phyloP scores from a whole-genome alignment of 768 basidiomycete genomes.

The Stropharia rugosoannulata region DNA sequence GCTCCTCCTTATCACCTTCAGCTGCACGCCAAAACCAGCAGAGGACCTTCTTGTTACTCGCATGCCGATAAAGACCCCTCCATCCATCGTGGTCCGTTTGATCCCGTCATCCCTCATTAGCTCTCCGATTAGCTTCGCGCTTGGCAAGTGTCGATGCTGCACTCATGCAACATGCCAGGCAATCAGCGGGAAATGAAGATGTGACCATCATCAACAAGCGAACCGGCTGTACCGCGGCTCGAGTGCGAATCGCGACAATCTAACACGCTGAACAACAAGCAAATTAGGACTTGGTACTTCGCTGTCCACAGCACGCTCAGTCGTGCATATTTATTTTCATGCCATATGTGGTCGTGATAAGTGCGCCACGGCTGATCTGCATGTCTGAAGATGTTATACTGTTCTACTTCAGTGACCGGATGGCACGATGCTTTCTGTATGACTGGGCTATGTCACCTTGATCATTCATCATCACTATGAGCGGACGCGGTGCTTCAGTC shows the following conservation, averaged over 20 bases:
- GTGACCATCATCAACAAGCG: neutral
- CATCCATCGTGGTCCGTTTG: neutral
- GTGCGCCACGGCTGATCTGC: no score
- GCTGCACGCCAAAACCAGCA: neutral
- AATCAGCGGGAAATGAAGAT: neutral
- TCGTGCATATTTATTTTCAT: no score
- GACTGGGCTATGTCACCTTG: no score
- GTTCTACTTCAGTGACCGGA: no score
- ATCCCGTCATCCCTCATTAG: neutral
- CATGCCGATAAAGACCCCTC: neutral
- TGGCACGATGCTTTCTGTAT: no score
- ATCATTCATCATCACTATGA: no score
- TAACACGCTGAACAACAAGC: neutral
- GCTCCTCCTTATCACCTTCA: neutral
- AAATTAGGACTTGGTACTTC: no score
- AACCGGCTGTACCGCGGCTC: neutral
- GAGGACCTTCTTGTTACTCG: neutral
- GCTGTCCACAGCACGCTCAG: no score
- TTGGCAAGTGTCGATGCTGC: neutral
- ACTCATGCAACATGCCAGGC: neutral
- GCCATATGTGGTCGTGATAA: no score
- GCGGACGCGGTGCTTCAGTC: no score
- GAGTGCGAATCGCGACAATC: neutral
- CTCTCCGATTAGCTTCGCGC: neutral
- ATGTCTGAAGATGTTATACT: no score